A percentile compares a stretch with the other conserved stretches of the same genome.
Evolutionary conservation across 345 rosid species (phyloP).

Genomic region (Erucastrum elatum): DNA sequence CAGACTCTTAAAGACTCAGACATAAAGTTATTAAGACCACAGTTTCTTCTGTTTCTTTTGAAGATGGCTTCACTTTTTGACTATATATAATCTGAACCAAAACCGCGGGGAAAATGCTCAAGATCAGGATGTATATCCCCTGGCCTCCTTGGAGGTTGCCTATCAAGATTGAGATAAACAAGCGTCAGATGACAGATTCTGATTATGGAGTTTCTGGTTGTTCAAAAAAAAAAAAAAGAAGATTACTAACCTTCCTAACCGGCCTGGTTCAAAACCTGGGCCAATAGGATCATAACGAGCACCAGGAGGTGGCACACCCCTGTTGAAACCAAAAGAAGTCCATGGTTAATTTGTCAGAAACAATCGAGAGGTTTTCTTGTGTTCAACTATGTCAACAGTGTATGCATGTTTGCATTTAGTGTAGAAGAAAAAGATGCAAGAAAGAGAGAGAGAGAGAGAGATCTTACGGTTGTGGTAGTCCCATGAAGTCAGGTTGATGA

Average conservation of each 20-base stretch:
- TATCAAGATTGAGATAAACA: conserved; percentile 28
- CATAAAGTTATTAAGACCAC: background rate
- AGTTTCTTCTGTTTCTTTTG: background rate
- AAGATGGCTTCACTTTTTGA: conserved; percentile 3
- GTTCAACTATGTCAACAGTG: background rate
- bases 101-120: conserved; percentile 53
- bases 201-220: background rate
- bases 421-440: background rate
- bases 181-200: conserved; percentile 2
- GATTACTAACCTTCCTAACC: conserved; percentile 61
- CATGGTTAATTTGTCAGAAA: background rate
- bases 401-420: background rate
- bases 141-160: conserved; percentile 58
- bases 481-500: conserved; percentile 43
- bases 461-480: conserved; percentile 58
- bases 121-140: conserved; percentile 78
- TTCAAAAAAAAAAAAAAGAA: background rate
- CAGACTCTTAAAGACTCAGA: background rate
- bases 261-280: conserved; percentile 82
- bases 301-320: conserved; percentile 92
- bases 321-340: conserved; percentile 33
- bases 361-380: background rate
- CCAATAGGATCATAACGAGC: conserved; percentile 95
- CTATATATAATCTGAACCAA: conserved; percentile 57
- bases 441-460: conserved; percentile 5